These are phyloP conservation scores for Saturnispora zaruensis DNA, from an alignment of 805 yeast genomes.

Conservation along the genomic window DNA sequence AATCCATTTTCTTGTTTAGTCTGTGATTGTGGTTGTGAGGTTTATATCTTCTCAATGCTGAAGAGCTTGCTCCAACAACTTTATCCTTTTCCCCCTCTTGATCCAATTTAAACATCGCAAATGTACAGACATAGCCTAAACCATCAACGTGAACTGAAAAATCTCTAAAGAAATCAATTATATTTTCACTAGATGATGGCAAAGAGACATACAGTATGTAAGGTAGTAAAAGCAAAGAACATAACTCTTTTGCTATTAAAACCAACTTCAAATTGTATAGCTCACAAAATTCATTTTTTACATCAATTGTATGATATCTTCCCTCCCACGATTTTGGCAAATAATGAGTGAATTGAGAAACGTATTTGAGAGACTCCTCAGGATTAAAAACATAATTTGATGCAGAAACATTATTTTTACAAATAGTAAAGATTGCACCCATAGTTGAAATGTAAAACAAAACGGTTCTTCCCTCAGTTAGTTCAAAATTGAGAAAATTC, in stretches of 20 bases:
- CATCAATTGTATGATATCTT: slow-evolving; percentile 72
- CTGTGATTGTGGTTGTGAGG: slow-evolving; percentile 12
- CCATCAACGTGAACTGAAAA: slow-evolving; percentile 89
- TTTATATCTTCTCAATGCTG: slow-evolving; percentile 4
- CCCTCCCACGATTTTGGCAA: slow-evolving; percentile 85
- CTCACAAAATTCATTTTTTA: slow-evolving; percentile 73
- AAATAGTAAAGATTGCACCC: slow-evolving; percentile 82
- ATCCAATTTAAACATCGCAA: slow-evolving; percentile 85
- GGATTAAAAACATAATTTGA: slow-evolving; percentile 76
- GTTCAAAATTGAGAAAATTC: slow-evolving; percentile 79
- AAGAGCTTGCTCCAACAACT: slow-evolving; percentile 7
- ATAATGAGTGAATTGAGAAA: slow-evolving; percentile 84
- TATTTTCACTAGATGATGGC: slow-evolving; percentile 61
- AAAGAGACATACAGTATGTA: slow-evolving; percentile 81
- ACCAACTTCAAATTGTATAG: slow-evolving; percentile 67
- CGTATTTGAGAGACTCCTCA: slow-evolving; percentile 71
- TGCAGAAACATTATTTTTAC: slow-evolving; percentile 60
- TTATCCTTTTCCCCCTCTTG: slow-evolving; percentile 34
- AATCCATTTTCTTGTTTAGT: slow-evolving; percentile 20
- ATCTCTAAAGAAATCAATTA: slow-evolving; percentile 87
- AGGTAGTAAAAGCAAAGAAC: slow-evolving; percentile 79
- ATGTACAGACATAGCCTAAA: slow-evolving; percentile 86
- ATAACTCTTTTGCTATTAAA: slow-evolving; percentile 65
- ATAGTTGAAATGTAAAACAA: slow-evolving; percentile 81
- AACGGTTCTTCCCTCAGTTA: slow-evolving; percentile 71